A percentile compares a stretch with the other conserved stretches of the same genome.
Evolutionary conservation across 2,329 filamentous ascomycete genomes (phyloP).

Genomic region (Capronia coronata): DNA sequence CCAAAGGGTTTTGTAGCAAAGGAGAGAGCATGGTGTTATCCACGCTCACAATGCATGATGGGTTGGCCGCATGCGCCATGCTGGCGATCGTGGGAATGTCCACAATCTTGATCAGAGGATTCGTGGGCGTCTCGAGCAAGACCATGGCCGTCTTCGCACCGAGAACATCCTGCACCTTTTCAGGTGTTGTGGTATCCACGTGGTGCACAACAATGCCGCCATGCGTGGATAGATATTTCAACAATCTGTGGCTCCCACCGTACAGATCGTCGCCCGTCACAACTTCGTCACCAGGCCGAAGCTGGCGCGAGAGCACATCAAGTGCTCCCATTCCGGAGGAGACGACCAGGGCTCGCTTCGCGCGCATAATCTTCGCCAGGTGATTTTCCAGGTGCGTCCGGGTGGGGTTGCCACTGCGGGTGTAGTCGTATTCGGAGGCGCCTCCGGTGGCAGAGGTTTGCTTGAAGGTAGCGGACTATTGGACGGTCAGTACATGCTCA

Average conservation of each 20-base stretch:
- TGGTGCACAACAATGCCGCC: conserved; percentile 91
- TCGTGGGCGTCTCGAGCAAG: conserved; percentile 90
- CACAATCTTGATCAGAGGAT: conserved; percentile 96
- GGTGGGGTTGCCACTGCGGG: conserved; percentile 92
- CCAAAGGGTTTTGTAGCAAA: conserved; percentile 85
- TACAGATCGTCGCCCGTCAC: conserved; percentile 96
- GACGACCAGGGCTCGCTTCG: conserved; percentile 81
- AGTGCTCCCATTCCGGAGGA: conserved; percentile 96
- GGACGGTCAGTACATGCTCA: background rate
- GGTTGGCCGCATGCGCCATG: conserved; percentile 68
- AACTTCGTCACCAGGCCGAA: conserved; percentile 91
- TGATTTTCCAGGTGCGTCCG: conserved; percentile 93
- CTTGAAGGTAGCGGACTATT: conserved; percentile 91
- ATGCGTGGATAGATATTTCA: conserved; percentile 85
- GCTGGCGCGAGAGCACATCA: conserved; percentile 87
- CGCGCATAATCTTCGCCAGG: conserved; percentile 98
- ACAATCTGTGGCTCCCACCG: conserved; percentile 85
- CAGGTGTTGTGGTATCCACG: conserved; percentile 80
- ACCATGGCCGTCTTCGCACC: conserved; percentile 87
- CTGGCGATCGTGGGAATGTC: conserved; percentile 77
- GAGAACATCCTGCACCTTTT: conserved; percentile 62
- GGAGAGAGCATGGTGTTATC: conserved; percentile 99
- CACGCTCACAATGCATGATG: conserved; percentile 75
- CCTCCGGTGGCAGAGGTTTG: conserved; percentile 61
- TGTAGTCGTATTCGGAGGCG: conserved; percentile 96